Base-by-base conservation (phyloP, 805 yeast species). In the Metschnikowia anglica region DNA sequence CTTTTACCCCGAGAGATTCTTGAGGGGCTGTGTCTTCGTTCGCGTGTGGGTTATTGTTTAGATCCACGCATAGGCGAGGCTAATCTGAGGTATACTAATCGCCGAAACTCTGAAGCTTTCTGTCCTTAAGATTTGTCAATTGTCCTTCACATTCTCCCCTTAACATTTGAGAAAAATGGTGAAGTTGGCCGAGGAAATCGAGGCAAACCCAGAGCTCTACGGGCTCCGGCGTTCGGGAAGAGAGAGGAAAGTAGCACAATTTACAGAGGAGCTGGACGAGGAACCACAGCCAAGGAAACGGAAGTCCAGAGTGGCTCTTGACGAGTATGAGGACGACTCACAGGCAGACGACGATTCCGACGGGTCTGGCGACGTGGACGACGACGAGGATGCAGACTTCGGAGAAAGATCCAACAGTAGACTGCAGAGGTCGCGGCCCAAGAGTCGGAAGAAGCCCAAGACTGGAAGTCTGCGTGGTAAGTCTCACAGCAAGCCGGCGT, bases 211-310 rank as follows among this genome's bases (percentile, higher is more conserved):
- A 1, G 95, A 85, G 58, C 70, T 86, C n/a, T 86, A 86, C 54
- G 95, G 95, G 1, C 70, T 86, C 41, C 77, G 95, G 63, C 74
- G 95, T 52, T 83, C 90, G 4, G 80, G 81, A 32, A 71, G 93
- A 55, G 79, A 83, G 8, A 70, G 81, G 46, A 67, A 69, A 15
- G 63, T 50, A 10, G 56, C 64, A 5, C 43, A 63, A 13, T 52
- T 67, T 1, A 62, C 61, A 23, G 73, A 70, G 25, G 63, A 59
- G 10, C 65, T 62, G 42, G 72, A 60, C 40, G 72, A 64, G n/a
- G 60, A 58, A 18, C 55, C 41, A 13, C 44, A 25, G 43, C 52
- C 45, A 37, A 47, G 44, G 36, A 48, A 44, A 34, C 50, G 55
- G 5, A 43, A 41, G 19, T 12, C 30, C n/a, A 38, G 37, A 26